A percentile compares a stretch with the other conserved stretches of the same genome.
Conservation (phyloP, 2,329 filamentous ascomycete species). For the Magnaporthiopsis poae region DNA sequence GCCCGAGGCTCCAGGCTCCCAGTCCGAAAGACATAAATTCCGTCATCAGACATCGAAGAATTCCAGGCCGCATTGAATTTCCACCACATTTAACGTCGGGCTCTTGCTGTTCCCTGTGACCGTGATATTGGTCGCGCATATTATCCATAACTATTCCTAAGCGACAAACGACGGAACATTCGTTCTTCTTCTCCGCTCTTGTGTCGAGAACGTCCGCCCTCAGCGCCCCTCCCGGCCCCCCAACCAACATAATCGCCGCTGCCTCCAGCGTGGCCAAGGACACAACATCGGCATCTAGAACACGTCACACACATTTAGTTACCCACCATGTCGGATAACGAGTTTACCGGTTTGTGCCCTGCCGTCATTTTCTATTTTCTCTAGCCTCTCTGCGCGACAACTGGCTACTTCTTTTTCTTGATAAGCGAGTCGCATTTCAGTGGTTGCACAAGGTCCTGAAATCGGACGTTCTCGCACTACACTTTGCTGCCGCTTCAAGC, state of each 20-base stretch:
- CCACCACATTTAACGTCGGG: background rate
- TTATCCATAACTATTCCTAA: background rate
- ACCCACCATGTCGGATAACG: slow-evolving; percentile 52
- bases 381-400: slow-evolving; percentile 24
- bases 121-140: background rate
- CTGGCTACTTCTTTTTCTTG: background rate
- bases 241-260: background rate
- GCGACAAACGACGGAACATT: background rate
- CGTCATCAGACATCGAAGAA: background rate
- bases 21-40: background rate
- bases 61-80: background rate
- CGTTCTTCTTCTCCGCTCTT: background rate
- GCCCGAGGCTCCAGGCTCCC: background rate
- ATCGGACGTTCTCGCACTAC: background rate
- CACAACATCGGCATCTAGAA: background rate
- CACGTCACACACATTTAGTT: background rate
- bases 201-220: background rate
- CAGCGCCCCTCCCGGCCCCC: background rate
- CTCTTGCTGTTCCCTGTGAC: background rate
- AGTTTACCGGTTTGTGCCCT: slow-evolving; percentile 49
- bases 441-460: background rate
- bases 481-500: background rate
- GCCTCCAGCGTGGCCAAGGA: background rate
- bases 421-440: background rate
- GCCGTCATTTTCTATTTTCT: slow-evolving; percentile 21